Evolutionary conservation across 306 rosid species (phyloP), one percentile per base, ranked within the genome.

Genomic region (Acacia acuminata): DNA sequence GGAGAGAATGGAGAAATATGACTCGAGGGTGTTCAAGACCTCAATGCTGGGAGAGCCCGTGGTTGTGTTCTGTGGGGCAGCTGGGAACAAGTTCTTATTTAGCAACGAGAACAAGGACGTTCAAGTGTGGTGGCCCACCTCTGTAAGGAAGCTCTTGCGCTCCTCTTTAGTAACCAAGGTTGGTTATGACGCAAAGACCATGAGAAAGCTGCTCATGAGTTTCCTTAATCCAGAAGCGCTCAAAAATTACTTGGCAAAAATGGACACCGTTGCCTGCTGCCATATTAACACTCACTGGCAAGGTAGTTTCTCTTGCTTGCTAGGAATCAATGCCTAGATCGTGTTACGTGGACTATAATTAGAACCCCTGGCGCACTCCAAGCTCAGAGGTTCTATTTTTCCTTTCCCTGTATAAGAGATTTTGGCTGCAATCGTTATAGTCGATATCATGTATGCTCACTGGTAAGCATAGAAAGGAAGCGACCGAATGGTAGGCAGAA

Each of bases 51-150:
- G 85, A 80, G 70, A 85, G 1, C 47, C 78, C 42, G 7, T 73
- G 36, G 34, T 30, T 20, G 84, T 88, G 82, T 85, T 85, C 38
- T 88, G 91, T 56, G 91, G 87, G 1, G 58, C 84, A 45, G 67
- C 67, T 2, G 89, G 91, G 84, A 88, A 88, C 84, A 88, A 88
- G 42, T 88, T 69, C 61, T 76, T 88, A 19, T 88, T 83, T 6
- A 74, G 88, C 75, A 88, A 88, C 70, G 91, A 88, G 79, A 88
- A 88, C 85, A 88, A 88, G 89, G 20, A 79, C 80, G 85, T 87
- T 8, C 90, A 82, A 77, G 81, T 85, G 0, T 82, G 90, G 90
- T 85, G 88, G 88, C 90, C 90, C 2, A 42, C 76, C 36, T 82
- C 90, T 5, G 85, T 85, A 10, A 87, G 14, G 85, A 87, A 79